phyloP scores from a whole-genome alignment of 163 green algal species.

The Coccomyxa subellipsoidea region DNA sequence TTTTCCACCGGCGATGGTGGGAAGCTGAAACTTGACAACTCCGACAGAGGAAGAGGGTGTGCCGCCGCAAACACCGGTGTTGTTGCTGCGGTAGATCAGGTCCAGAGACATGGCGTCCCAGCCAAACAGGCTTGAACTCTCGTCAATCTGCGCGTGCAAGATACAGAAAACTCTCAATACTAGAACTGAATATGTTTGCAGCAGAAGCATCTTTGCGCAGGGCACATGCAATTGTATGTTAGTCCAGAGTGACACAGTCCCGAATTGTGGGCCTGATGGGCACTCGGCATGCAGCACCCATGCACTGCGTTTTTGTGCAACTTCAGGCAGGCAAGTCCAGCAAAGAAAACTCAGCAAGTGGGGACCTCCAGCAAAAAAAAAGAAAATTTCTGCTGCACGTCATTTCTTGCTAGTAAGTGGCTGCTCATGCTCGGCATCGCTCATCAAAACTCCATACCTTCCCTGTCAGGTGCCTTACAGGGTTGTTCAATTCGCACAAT shows the following conservation, averaged over 20 bases:
- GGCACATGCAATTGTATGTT: not conserved
- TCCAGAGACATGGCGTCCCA: slow-evolving; percentile 13
- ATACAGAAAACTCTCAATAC: not conserved
- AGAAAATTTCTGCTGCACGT: too few species aligned
- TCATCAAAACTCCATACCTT: too few species aligned
- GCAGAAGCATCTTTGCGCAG: too few species aligned
- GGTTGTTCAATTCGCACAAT: too few species aligned
- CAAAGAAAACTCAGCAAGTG: not conserved
- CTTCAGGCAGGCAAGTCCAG: not conserved
- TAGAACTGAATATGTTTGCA: not conserved
- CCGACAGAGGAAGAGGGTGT: not conserved
- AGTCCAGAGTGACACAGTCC: not conserved
- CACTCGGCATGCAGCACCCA: not conserved
- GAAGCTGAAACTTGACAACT: not conserved
- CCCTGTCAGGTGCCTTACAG: too few species aligned
- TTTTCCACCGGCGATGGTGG: not conserved
- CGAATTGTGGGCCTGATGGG: not conserved
- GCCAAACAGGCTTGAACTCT: not conserved
- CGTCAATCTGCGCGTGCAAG: slow-evolving; percentile 4
- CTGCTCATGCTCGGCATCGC: too few species aligned
- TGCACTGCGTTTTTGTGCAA: not conserved
- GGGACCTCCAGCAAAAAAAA: too few species aligned
- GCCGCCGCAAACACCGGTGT: slow-evolving; percentile 1
- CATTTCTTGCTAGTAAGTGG: too few species aligned
- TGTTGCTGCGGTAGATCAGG: slow-evolving; percentile 7